Conservation (phyloP, 208 protist species). For the Herpetomonas samuelpessoai region DNA sequence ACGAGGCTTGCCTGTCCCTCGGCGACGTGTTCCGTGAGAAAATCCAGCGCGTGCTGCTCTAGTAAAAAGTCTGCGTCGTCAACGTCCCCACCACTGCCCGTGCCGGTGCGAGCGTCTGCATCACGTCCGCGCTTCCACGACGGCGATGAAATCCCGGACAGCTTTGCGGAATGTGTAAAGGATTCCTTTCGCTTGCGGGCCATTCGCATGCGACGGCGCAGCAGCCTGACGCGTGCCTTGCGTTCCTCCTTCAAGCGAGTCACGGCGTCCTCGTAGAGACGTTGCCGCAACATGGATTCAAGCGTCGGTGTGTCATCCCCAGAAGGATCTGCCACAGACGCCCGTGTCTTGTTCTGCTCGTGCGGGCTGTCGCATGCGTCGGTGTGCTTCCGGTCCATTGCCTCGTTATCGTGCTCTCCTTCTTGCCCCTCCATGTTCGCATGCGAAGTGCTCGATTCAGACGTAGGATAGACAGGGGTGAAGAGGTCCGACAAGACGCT, state of each 20-base stretch:
- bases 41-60: constrained; percentile 17
- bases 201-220: constrained; percentile 14
- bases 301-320: constrained; percentile 10
- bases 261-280: constrained; percentile 29
- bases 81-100: not conserved
- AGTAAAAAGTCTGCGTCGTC: constrained; percentile 13
- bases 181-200: constrained; percentile 14
- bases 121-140: not conserved
- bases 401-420: too few relatives aligned
- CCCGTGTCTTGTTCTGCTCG: too few relatives aligned
- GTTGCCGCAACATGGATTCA: constrained; percentile 22
- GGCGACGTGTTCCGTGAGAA: constrained; percentile 8
- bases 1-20: too few relatives aligned
- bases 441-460: too few relatives aligned
- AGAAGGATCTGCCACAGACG: not conserved
- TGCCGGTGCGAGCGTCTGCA: not conserved
- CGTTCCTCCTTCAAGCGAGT: constrained; percentile 14
- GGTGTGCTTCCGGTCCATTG: too few relatives aligned
- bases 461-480: constrained; percentile 25
- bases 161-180: constrained; percentile 1
- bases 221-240: constrained; percentile 16
- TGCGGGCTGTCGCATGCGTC: too few relatives aligned
- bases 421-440: too few relatives aligned
- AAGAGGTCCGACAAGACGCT: constrained; percentile 67
- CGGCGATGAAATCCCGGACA: not conserved